Evolutionary conservation across 2,329 filamentous ascomycete genomes (phyloP), one percentile per base, ranked within the genome.

Genomic region (Leptographium wingfieldii): DNA sequence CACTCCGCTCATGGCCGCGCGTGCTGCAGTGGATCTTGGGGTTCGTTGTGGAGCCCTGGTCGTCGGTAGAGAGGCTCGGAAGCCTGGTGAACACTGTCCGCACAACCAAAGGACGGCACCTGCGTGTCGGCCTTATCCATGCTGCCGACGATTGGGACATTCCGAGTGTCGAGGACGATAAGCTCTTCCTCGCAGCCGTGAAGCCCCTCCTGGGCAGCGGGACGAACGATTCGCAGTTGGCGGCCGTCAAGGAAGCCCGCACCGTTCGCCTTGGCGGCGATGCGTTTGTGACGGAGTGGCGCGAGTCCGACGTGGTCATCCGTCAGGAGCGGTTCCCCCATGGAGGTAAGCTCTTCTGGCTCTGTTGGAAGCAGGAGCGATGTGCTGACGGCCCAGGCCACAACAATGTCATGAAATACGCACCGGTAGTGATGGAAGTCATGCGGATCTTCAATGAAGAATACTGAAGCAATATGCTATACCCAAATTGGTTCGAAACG

Each of bases 101-200:
- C 56, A 52, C 57, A 9, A 76, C 64, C 62, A 75, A 75, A 67
- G 61, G 59, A 1, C 69, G 70, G 5, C 62, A 64, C 67, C 63
- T 94, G 11, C 79, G 85, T 27, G 73, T 96, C 25, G 84, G 81
- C 52, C 74, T 96, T 51, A 74, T 97, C 3, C 92, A 96, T 67
- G 88, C 91, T 19, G 79, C 80, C 59, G 83, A 96, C 67, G 92
- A 97, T 69, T 75, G 76, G 61, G 90, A 96, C 66, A 96, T 97
- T 62, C 85, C 88, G 0, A 92, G 83, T 74, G 79, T 75, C 1
- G 85, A 91, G 67, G 83, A 84, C 52, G 80, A 86, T 65, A 77
- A 76, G 64, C 72, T 89, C 1, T 90, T 88, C 68, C 74, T 74
- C 35, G 77, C 80, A 0, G 81, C 84, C 0, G 80, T 80, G 2